A percentile compares a stretch with the other conserved stretches of the same genome.
Conservation (phyloP, 1,284 basidiomycete genomes). For the Ceratobasidium sp. region DNA sequence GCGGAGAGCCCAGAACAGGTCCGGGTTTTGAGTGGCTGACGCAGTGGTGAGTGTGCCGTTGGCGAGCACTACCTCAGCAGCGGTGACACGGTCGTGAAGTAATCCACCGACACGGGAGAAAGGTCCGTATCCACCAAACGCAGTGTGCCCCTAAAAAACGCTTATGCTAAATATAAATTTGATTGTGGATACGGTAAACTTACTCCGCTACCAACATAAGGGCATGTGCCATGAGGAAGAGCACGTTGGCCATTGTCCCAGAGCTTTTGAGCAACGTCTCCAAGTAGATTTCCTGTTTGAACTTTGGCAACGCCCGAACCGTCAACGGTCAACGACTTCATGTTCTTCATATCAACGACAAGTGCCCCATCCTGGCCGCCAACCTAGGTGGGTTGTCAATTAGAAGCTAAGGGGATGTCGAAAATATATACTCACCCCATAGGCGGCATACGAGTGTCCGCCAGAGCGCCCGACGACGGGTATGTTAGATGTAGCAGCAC, state of each 20-base stretch:
- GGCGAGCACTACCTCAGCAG: constrained; percentile 45
- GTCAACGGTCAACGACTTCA: constrained; percentile 44
- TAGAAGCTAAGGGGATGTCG: neutral
- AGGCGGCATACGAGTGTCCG: constrained; percentile 46
- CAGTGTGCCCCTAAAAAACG: constrained; percentile 28
- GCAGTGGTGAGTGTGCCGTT: constrained; percentile 43
- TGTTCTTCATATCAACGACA: constrained; percentile 43
- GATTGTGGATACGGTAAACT: neutral
- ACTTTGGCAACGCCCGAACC: neutral
- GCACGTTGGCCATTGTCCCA: constrained; percentile 43
- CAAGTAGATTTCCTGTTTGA: constrained; percentile 45
- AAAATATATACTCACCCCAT: constrained; percentile 35
- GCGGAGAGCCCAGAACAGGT: constrained; percentile 53
- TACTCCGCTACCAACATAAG: constrained; percentile 14
- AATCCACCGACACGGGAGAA: constrained; percentile 36
- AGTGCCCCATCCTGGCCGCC: constrained; percentile 46
- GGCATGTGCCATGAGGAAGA: constrained; percentile 19
- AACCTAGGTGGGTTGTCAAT: constrained; percentile 12
- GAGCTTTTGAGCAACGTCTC: constrained; percentile 42
- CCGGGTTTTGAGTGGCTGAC: constrained; percentile 37
- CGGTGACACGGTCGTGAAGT: constrained; percentile 39
- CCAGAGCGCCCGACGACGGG: constrained; percentile 45
- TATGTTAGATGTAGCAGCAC: constrained; percentile 38
- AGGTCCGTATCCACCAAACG: constrained; percentile 42
- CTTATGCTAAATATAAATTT: neutral